Percentiles rank a stretch among this genome's conserved stretches.
Evolutionary conservation across 768 basidiomycete genomes (phyloP).

Genomic region (Dacryopinax spathularia): DNA sequence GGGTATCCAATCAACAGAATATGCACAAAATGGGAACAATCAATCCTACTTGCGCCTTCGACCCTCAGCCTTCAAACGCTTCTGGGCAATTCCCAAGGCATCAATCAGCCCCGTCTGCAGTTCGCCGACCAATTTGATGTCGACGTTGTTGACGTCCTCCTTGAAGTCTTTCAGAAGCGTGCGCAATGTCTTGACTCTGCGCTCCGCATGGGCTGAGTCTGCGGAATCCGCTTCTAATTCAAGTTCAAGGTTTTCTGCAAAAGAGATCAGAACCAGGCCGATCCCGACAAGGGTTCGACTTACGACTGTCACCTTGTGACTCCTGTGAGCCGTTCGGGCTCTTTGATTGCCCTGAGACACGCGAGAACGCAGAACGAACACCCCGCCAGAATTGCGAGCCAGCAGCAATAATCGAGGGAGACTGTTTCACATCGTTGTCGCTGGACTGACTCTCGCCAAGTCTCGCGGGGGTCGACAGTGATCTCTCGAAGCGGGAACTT

Average conservation of each 20-base stretch:
- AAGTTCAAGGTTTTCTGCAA: not conserved
- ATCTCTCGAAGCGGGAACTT: too few relatives aligned
- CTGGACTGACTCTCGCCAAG: not conserved
- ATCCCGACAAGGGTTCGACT: not conserved
- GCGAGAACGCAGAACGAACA: not conserved
- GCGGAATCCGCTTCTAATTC: not conserved
- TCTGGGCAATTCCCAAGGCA: not conserved
- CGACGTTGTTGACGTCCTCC: not conserved
- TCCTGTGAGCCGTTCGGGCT: not conserved
- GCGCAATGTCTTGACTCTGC: not conserved
- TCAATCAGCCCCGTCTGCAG: not conserved
- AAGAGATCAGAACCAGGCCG: not conserved
- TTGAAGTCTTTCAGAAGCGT: not conserved
- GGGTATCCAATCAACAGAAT: not conserved
- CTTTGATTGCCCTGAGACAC: not conserved
- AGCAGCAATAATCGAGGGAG: not conserved
- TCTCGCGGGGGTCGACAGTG: not conserved
- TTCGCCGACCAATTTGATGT: not conserved
- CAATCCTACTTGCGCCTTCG: not conserved
- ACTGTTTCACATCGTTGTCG: not conserved
- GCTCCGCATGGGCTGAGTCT: not conserved
- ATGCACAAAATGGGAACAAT: not conserved
- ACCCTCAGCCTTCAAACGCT: not conserved
- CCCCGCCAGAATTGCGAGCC: not conserved
- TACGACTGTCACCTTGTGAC: not conserved